Evolutionary conservation across 2,329 filamentous ascomycete genomes (phyloP).

Genomic region (Capronia epimyces): DNA sequence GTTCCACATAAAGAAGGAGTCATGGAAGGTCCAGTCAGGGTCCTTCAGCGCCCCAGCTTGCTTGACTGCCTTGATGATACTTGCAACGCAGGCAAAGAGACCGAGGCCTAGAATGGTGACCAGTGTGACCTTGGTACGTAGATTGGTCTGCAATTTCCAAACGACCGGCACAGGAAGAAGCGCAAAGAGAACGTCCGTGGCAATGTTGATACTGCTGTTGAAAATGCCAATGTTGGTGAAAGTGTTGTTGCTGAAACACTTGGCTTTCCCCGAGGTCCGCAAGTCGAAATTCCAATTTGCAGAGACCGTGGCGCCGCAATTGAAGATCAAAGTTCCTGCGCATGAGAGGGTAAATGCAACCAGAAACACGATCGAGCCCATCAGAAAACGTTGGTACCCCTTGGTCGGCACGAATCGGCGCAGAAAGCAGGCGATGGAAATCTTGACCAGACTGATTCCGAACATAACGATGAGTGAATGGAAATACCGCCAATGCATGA

Average conservation of each 20-base stretch:
- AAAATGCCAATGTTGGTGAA: constrained; percentile 45
- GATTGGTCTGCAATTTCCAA: constrained; percentile 40
- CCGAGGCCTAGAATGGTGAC: constrained; percentile 42
- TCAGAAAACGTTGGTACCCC: constrained; percentile 40
- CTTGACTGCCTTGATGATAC: constrained; percentile 38
- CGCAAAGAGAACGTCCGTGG: constrained; percentile 43
- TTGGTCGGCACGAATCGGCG: constrained; percentile 41
- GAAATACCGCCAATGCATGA: constrained; percentile 42
- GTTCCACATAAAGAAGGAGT: constrained; percentile 21
- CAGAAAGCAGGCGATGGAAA: constrained; percentile 46
- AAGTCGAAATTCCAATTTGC: constrained; percentile 41
- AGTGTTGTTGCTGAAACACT: constrained; percentile 40
- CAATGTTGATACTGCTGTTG: constrained; percentile 45
- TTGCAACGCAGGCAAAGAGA: constrained; percentile 41
- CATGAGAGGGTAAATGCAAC: constrained; percentile 41
- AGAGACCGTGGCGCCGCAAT: constrained; percentile 41
- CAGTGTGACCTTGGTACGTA: constrained; percentile 38
- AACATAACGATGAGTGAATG: constrained; percentile 46
- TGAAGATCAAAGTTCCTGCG: constrained; percentile 45
- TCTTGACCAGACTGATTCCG: constrained; percentile 44
- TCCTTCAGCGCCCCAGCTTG: constrained; percentile 14
- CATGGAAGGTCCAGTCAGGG: constrained; percentile 21
- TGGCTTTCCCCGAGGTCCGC: constrained; percentile 34
- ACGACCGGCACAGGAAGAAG: constrained; percentile 42
- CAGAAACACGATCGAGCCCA: constrained; percentile 42